A percentile compares a stretch with the other conserved stretches of the same genome.
Evolutionary conservation across 257 asterid genomes (phyloP).

Genomic region (Primulina tabacum): DNA sequence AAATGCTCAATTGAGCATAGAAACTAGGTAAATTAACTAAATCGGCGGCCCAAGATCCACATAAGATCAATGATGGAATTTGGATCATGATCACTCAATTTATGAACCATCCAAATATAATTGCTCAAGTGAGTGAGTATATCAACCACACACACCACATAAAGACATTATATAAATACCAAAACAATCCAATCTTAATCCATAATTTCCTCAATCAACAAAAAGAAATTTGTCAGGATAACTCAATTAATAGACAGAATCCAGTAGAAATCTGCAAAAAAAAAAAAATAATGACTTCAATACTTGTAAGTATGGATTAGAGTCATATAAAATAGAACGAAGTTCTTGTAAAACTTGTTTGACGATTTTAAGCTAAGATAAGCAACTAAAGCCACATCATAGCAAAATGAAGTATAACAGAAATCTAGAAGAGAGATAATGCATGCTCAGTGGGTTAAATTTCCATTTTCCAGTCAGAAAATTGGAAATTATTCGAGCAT

Average conservation of each 20-base stretch:
- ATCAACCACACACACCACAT: slow-evolving; percentile 6
- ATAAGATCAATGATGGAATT: slow-evolving; percentile 2
- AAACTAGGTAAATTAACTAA: slow-evolving; percentile 1
- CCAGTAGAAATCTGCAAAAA: background rate
- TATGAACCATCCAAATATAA: slow-evolving; percentile 10
- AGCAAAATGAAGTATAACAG: slow-evolving; percentile 8
- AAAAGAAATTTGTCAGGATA: too few species aligned
- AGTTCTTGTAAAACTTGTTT: background rate
- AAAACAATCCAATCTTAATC: slow-evolving; percentile 3
- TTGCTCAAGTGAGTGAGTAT: slow-evolving; percentile 8
- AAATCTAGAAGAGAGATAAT: background rate
- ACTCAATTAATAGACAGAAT: background rate
- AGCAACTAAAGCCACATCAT: background rate
- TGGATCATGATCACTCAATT: slow-evolving; percentile 7
- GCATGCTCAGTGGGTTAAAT: background rate
- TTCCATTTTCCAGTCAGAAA: background rate
- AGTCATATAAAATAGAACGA: slow-evolving; percentile 10
- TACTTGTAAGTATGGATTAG: slow-evolving; percentile 14
- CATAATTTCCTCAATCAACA: slow-evolving; percentile 9
- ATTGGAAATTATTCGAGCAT: background rate
- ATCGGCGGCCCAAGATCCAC: slow-evolving; percentile 1
- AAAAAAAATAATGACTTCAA: background rate
- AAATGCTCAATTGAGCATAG: background rate
- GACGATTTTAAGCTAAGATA: slow-evolving; percentile 1
- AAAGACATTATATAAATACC: background rate